A percentile compares a stretch with the other conserved stretches of the same genome.
These are phyloP conservation scores for Globisporangium rhizosaccharum DNA, from an alignment of 352 stramenopile species.

Conservation along the genomic window DNA sequence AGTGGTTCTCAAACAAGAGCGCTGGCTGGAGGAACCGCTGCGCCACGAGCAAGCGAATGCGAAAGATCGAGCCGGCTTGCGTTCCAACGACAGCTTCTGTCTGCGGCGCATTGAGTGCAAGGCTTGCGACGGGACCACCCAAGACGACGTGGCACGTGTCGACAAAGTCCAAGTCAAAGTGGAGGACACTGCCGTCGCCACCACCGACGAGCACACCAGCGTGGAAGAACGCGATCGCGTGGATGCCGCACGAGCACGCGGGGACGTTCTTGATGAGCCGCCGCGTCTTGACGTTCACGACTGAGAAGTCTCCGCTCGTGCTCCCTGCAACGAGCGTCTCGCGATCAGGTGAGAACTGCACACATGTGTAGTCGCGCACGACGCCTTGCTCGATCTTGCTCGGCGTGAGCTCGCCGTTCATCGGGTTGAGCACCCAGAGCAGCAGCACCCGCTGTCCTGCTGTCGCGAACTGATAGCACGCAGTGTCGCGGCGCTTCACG, in stretches of 20 bases:
- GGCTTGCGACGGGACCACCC: slow-evolving; percentile 49
- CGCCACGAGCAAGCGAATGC: slow-evolving; percentile 25
- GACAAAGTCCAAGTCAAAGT: slow-evolving; percentile 71
- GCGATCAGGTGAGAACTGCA: slow-evolving; percentile 75
- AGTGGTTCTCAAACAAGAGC: slow-evolving; percentile 82
- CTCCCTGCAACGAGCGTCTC: slow-evolving; percentile 82
- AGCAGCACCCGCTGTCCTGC: slow-evolving; percentile 66
- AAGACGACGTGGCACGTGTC: slow-evolving; percentile 69
- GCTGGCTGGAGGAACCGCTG: slow-evolving; percentile 19
- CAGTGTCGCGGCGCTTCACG: slow-evolving; percentile 87
- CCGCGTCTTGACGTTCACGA: slow-evolving; percentile 72
- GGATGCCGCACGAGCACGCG: slow-evolving; percentile 78
- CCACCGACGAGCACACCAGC: slow-evolving; percentile 65
- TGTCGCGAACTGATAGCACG: slow-evolving; percentile 86
- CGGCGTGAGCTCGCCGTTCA: slow-evolving; percentile 62
- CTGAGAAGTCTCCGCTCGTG: slow-evolving; percentile 84
- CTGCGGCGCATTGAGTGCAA: slow-evolving; percentile 58
- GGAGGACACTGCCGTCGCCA: slow-evolving; percentile 80
- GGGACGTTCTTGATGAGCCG: slow-evolving; percentile 63
- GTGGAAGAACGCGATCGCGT: slow-evolving; percentile 46
- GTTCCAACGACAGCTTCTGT: slow-evolving; percentile 72
- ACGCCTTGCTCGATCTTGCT: slow-evolving; percentile 74
- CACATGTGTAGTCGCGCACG: slow-evolving; percentile 77
- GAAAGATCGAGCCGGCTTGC: slow-evolving; percentile 71
- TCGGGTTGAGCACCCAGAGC: slow-evolving; percentile 87